Percentiles rank a stretch among this genome's conserved stretches.
phyloP scores from a whole-genome alignment of 371 early-diverging fungal genomes.

The Paraphysoderma sedebokerense region DNA sequence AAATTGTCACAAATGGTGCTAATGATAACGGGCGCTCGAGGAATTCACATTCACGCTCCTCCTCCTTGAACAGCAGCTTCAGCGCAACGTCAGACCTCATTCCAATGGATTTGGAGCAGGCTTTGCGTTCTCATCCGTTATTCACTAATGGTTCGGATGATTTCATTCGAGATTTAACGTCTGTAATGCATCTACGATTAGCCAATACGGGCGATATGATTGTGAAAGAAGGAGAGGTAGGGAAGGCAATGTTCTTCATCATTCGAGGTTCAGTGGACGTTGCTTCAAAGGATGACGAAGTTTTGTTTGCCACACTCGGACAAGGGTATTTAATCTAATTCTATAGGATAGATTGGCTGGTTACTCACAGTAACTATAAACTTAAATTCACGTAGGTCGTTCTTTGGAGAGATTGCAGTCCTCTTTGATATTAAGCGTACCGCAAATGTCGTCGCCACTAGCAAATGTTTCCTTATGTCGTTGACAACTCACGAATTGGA shows the following conservation, averaged over 20 bases:
- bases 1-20: too few relatives aligned
- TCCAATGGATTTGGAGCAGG: slow-evolving; percentile 16
- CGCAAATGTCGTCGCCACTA: slow-evolving; percentile 55
- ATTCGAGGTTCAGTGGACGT: slow-evolving; percentile 64
- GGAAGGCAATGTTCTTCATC: slow-evolving; percentile 71
- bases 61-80: too few relatives aligned
- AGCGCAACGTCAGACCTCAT: too few relatives aligned
- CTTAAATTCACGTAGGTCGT: background rate
- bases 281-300: slow-evolving; percentile 52
- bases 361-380: background rate
- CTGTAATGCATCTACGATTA: slow-evolving; percentile 27
- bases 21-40: too few relatives aligned
- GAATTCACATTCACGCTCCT: too few relatives aligned
- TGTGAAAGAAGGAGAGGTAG: slow-evolving; percentile 49
- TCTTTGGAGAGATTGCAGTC: slow-evolving; percentile 62
- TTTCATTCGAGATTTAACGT: slow-evolving; percentile 17
- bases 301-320: slow-evolving; percentile 46
- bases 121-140: slow-evolving; percentile 20
- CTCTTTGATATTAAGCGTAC: slow-evolving; percentile 60
- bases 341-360: slow-evolving; percentile 7
- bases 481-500: slow-evolving; percentile 38
- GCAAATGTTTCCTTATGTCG: slow-evolving; percentile 44
- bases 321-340: slow-evolving; percentile 16
- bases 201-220: slow-evolving; percentile 39
- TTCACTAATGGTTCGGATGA: slow-evolving; percentile 23